These are phyloP conservation scores for Microdochium bolleyi DNA, from an alignment of 2,329 filamentous ascomycete genomes.

Conservation along the genomic window DNA sequence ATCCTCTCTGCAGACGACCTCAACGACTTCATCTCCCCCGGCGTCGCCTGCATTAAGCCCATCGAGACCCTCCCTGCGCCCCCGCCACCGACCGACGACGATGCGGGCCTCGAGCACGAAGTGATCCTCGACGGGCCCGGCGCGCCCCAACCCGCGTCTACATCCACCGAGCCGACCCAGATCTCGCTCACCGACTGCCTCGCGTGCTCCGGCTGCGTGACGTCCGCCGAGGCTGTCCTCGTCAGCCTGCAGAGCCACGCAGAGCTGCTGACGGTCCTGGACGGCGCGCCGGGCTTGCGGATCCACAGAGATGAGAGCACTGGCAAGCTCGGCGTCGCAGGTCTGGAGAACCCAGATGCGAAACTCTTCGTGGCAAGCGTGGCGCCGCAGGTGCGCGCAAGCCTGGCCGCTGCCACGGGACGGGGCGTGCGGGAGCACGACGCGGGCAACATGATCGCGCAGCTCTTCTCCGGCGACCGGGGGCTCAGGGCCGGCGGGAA, in stretches of 20 bases:
- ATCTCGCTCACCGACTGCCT: slow-evolving; percentile 97
- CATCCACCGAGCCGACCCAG: slow-evolving; percentile 54
- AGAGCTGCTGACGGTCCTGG: slow-evolving; percentile 79
- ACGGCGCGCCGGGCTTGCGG: slow-evolving; percentile 49
- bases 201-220: slow-evolving; percentile 95
- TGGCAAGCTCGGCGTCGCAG: slow-evolving; percentile 33
- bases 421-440: slow-evolving; percentile 62
- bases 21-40: slow-evolving; percentile 98
- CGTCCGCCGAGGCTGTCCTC: slow-evolving; percentile 93
- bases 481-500: slow-evolving; percentile 65
- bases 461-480: slow-evolving; percentile 62
- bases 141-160: slow-evolving; percentile 36
- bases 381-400: slow-evolving; percentile 84
- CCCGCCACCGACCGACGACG: slow-evolving; percentile 28
- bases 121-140: slow-evolving; percentile 79
- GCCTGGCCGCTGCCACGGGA: slow-evolving; percentile 75
- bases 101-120: slow-evolving; percentile 55
- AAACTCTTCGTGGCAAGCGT: slow-evolving; percentile 88
- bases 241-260: slow-evolving; percentile 90
- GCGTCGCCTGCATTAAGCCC: slow-evolving; percentile 96
- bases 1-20: slow-evolving; percentile 95
- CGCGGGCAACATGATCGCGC: slow-evolving; percentile 75
- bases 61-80: slow-evolving; percentile 78
- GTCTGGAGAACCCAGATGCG: slow-evolving; percentile 49
- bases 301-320: slow-evolving; percentile 21